Evolutionary conservation across 441 rosid species (phyloP), one percentile per base, ranked within the genome.

Genomic region (Metrosideros polymorpha): DNA sequence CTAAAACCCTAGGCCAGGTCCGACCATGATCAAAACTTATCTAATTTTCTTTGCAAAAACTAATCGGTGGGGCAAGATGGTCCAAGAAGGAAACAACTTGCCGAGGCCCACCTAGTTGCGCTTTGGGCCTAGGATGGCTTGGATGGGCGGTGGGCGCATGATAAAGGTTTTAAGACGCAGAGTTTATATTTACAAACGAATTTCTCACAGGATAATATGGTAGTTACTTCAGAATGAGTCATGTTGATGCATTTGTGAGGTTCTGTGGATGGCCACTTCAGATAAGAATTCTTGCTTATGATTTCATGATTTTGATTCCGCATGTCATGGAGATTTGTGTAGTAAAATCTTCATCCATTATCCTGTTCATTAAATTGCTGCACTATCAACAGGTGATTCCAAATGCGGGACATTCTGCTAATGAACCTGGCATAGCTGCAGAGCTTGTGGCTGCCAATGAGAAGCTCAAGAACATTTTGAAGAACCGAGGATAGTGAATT

Each of bases 331-430:
- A 71, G 79, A 71, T 3, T 71, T 19, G 10, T 71, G 79, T 5
- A 35, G n/a, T 22, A 39, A 66, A 66, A 39, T 71, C 79, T 22
- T 10, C 76, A 63, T 63, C 79, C 14, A 39, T 71, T 71, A 39
- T 35, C 15, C 47, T 22, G 47, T 39, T 35, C 39, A 22, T 22
- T 71, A 25, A 71, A 39, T 71, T 71, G 27, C 79, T 71, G 47
- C 27, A 10, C 47, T 19, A 35, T 71, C 27, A 50, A 83, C 93
- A 97, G 98, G 90, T 96, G 85, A 95, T 95, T 59, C 88, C 88
- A 54, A 95, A 96, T 90, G 98, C 99, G 13, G 99, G 99, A 86
- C 99, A 97, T 91, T 96, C 99, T 9, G 99, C 98, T 8, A 94
- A 97, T 54, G 99, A 97, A 88, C 94, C 92, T 4, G 98, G 99